Evolutionary conservation across 106 monocot species (phyloP).

Genomic region (Platanthera zijinensis): DNA sequence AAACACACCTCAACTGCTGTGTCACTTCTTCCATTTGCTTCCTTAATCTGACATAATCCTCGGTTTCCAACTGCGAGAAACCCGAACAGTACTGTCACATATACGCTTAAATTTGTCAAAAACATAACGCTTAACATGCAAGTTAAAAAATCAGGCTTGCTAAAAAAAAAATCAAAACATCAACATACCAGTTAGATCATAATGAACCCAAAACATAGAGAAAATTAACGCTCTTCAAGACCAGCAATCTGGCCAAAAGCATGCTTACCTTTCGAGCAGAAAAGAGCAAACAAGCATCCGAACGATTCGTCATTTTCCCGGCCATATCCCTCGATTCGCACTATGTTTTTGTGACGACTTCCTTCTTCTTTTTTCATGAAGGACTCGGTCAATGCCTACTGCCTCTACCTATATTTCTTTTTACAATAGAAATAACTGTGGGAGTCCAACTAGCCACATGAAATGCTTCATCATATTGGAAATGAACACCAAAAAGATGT

Average conservation of each 20-base stretch:
- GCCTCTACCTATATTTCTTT: background rate
- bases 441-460: background rate
- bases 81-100: background rate
- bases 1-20: conserved; percentile 38
- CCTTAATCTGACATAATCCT: conserved; percentile 29
- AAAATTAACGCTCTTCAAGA: no score
- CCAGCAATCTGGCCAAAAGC: no score
- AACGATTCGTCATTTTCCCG: background rate
- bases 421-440: background rate
- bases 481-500: background rate
- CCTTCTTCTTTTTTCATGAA: background rate
- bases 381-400: background rate
- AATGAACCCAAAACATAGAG: no score
- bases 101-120: background rate
- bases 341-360: background rate
- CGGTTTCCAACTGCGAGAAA: conserved; percentile 32
- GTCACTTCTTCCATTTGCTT: conserved; percentile 37
- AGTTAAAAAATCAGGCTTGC: no score
- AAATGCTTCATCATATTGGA: background rate
- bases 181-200: no score
- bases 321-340: background rate
- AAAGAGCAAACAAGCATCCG: background rate
- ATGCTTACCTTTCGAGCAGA: background rate
- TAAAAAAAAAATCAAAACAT: no score
- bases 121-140: background rate